A percentile compares a stretch with the other conserved stretches of the same genome.
phyloP scores from a whole-genome alignment of 2,329 filamentous ascomycete genomes.

The Fusarium piperis region DNA sequence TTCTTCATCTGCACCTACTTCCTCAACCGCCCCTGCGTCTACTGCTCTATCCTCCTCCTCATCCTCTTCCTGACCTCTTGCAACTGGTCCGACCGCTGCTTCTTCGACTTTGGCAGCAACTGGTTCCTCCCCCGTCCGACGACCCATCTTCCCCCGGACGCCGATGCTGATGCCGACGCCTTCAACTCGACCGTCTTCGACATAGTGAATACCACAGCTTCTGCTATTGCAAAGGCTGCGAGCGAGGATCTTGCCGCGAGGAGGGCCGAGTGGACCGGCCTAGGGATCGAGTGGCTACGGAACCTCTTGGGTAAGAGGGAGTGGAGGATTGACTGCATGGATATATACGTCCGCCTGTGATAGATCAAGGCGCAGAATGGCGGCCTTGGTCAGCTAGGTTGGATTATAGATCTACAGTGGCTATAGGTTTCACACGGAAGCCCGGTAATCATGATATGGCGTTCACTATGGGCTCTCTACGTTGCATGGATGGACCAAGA shows the following conservation, averaged over 20 bases:
- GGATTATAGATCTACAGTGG: slow-evolving; percentile 9
- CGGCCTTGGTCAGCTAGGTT: neutral
- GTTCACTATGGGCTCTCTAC: neutral
- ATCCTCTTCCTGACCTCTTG: slow-evolving; percentile 94
- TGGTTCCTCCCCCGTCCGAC: slow-evolving; percentile 86
- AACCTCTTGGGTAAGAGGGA: slow-evolving; percentile 84
- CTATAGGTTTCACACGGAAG: neutral
- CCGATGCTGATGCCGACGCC: slow-evolving; percentile 40
- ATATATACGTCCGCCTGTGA: slow-evolving; percentile 82
- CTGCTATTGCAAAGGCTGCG: slow-evolving; percentile 72
- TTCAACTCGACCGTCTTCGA: slow-evolving; percentile 63
- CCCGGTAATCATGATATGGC: slow-evolving; percentile 1
- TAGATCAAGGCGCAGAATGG: neutral
- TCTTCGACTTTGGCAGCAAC: slow-evolving; percentile 91
- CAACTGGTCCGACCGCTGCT: slow-evolving; percentile 88
- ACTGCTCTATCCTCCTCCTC: slow-evolving; percentile 94
- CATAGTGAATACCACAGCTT: slow-evolving; percentile 75
- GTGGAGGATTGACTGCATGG: slow-evolving; percentile 91
- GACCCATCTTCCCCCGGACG: slow-evolving; percentile 40
- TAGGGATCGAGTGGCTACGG: slow-evolving; percentile 87
- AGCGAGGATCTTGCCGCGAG: slow-evolving; percentile 68
- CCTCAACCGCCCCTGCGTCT: slow-evolving; percentile 95
- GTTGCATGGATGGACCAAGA: neutral
- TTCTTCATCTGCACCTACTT: slow-evolving; percentile 95
- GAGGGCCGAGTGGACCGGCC: slow-evolving; percentile 74